phyloP scores from a whole-genome alignment of 768 basidiomycete species.

The Auriscalpium vulgare region DNA sequence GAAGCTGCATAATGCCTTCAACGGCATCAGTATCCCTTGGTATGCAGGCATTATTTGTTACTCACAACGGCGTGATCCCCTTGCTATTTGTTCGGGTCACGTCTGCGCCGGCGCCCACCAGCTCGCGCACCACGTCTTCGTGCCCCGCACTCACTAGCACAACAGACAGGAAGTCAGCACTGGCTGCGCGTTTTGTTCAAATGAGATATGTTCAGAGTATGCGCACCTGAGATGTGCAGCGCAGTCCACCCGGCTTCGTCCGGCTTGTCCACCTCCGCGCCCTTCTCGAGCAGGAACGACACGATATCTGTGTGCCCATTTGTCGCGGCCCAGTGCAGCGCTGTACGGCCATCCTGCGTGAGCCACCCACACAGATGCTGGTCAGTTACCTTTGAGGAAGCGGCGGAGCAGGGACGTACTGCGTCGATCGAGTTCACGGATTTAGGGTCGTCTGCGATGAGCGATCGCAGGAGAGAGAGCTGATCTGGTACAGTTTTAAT shows the following conservation, averaged over 20 bases:
- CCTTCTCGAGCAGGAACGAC: slow-evolving; percentile 60
- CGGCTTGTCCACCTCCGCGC: slow-evolving; percentile 56
- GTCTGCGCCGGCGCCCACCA: slow-evolving; percentile 78
- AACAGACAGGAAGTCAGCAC: slow-evolving; percentile 6
- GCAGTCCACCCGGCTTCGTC: slow-evolving; percentile 73
- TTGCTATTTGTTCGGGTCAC: slow-evolving; percentile 76
- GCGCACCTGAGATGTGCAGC: slow-evolving; percentile 68
- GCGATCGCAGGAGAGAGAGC: slow-evolving; percentile 55
- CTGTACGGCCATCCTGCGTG: slow-evolving; percentile 76
- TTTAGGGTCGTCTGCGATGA: slow-evolving; percentile 54
- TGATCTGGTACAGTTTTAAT: slow-evolving; percentile 41
- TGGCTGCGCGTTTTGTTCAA: not conserved
- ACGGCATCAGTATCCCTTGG: slow-evolving; percentile 10
- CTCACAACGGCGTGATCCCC: slow-evolving; percentile 78
- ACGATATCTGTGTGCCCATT: slow-evolving; percentile 62
- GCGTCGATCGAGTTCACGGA: slow-evolving; percentile 54
- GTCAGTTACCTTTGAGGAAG: not conserved
- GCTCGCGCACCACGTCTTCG: slow-evolving; percentile 63
- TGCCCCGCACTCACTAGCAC: slow-evolving; percentile 72
- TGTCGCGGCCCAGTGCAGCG: slow-evolving; percentile 82
- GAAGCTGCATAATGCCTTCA: slow-evolving; percentile 88
- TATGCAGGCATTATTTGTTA: slow-evolving; percentile 3
- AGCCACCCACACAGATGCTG: no score
- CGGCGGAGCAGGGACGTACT: slow-evolving; percentile 29
- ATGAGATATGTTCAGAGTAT: not conserved